These are phyloP conservation scores for Mitragyna speciosa DNA, from an alignment of 257 asterid species.

Conservation along the genomic window DNA sequence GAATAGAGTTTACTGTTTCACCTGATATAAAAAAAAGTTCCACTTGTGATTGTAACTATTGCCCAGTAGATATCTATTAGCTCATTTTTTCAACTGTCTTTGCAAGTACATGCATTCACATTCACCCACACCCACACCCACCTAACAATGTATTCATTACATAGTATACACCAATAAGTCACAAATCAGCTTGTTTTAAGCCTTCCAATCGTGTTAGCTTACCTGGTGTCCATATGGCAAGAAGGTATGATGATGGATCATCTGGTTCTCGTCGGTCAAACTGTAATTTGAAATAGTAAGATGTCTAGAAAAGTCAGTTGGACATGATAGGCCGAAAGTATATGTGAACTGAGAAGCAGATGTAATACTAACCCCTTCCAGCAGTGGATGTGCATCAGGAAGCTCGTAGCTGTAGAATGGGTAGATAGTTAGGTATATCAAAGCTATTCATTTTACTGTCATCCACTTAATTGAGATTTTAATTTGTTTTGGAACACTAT, in stretches of 20 bases:
- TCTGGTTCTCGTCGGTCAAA: conserved; percentile 85
- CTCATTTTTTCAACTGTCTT: conserved; percentile 8
- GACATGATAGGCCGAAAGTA: conserved; percentile 4
- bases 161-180: not conserved
- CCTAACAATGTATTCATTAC: not conserved
- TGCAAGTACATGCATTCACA: not conserved
- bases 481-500: not conserved
- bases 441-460: conserved; percentile 5
- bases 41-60: conserved; percentile 13
- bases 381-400: conserved; percentile 89
- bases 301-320: conserved; percentile 22
- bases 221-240: conserved; percentile 99
- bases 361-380: conserved; percentile 67
- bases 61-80: not conserved
- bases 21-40: conserved; percentile 43
- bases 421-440: conserved; percentile 22
- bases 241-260: conserved; percentile 91
- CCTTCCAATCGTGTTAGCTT: conserved; percentile 15
- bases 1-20: conserved; percentile 80
- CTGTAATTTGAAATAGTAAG: conserved; percentile 46
- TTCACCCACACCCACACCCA: too few species aligned
- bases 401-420: conserved; percentile 78
- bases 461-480: not conserved
- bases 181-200: not conserved
- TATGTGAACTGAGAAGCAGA: conserved; percentile 16